phyloP scores from a whole-genome alignment of 352 stramenopile species.

The Phytophthora citricola region DNA sequence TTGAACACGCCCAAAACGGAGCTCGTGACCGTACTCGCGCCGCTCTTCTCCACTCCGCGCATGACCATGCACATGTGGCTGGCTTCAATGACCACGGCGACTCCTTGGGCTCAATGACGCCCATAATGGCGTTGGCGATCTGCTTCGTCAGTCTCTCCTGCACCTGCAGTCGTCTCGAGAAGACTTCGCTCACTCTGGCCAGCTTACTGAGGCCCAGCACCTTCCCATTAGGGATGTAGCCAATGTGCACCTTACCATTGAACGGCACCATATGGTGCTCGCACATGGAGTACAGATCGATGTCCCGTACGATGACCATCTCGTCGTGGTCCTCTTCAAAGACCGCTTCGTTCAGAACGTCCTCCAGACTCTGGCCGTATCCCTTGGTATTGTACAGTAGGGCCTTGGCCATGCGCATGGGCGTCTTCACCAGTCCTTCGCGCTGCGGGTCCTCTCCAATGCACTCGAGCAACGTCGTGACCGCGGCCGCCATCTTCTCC shows the following conservation, averaged over 20 bases:
- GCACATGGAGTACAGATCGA: constrained; percentile 99
- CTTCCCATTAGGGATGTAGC: constrained; percentile 95
- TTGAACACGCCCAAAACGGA: constrained; percentile 98
- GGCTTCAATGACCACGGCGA: constrained; percentile 98
- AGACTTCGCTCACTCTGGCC: constrained; percentile 98
- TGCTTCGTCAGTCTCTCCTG: constrained; percentile 99
- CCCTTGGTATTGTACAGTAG: constrained; percentile 97
- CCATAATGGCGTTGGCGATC: constrained; percentile 98
- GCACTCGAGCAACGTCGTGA: constrained; percentile 92
- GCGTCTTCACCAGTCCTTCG: constrained; percentile 96
- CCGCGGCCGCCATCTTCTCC: constrained; percentile 94
- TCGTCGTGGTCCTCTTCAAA: constrained; percentile 99
- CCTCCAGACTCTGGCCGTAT: constrained; percentile 90
- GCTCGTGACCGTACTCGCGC: constrained; percentile 96
- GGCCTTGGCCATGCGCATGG: constrained; percentile 97
- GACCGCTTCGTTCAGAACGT: constrained; percentile 97
- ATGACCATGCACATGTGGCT: constrained; percentile 99
- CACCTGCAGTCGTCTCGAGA: constrained; percentile 96
- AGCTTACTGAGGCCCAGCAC: constrained; percentile 99
- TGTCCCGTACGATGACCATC: constrained; percentile 99
- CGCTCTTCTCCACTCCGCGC: constrained; percentile 98
- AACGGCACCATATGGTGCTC: constrained; percentile 99
- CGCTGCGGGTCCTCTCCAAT: constrained; percentile 95
- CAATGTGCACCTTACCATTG: constrained; percentile 96
- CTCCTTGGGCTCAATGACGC: constrained; percentile 96